These are phyloP conservation scores for Grosmannia serpens DNA, from an alignment of 2,329 filamentous ascomycete species.

Conservation along the genomic window DNA sequence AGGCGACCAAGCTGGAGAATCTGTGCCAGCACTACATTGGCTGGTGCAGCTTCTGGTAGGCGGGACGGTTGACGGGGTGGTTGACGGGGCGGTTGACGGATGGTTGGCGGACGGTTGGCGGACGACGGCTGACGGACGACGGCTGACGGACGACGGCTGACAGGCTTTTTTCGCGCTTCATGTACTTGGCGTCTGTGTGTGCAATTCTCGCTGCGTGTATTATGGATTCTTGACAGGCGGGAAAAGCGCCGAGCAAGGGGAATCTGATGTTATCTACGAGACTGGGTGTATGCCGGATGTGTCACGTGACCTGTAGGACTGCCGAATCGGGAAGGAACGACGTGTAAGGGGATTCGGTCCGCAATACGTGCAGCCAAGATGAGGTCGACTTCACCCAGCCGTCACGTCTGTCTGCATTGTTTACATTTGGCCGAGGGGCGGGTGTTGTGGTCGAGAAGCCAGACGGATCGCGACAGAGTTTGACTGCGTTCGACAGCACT, in stretches of 20 bases:
- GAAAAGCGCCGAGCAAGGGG: not conserved
- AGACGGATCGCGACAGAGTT: too few species aligned
- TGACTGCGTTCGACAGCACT: too few species aligned
- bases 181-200: not conserved
- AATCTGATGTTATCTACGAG: not conserved
- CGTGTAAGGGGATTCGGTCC: not conserved
- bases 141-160: not conserved
- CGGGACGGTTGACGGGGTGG: not conserved
- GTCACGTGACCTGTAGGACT: not conserved
- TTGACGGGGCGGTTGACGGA: not conserved
- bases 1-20: conserved; percentile 95
- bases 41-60: conserved; percentile 95
- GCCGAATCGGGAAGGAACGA: not conserved
- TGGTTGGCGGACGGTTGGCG: not conserved
- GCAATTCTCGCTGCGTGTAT: not conserved
- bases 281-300: too few species aligned
- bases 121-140: not conserved
- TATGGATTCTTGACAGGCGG: not conserved
- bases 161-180: not conserved
- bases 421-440: not conserved
- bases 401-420: not conserved
- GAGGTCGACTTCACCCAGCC: not conserved
- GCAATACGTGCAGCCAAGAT: too few species aligned
- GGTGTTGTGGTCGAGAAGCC: too few species aligned
- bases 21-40: conserved; percentile 98